These are phyloP conservation scores for Ampelomyces quisqualis DNA, from an alignment of 2,329 filamentous ascomycete species.

Conservation along the genomic window DNA sequence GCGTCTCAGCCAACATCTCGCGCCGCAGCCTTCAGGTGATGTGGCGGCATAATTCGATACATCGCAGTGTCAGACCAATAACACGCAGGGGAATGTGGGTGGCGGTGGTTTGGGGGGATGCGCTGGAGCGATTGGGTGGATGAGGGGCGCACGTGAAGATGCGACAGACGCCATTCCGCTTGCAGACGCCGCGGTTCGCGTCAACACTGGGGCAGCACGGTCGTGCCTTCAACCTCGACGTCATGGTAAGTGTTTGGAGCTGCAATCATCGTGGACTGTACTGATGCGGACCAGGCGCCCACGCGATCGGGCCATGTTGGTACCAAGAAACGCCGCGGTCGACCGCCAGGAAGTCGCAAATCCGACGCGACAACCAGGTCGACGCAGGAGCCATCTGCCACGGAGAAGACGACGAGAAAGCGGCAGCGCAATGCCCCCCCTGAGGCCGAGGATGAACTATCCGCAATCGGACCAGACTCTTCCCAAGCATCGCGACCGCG, in stretches of 20 bases:
- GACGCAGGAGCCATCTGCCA: conserved; percentile 11
- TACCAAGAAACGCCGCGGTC: conserved; percentile 24
- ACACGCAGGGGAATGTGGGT: not conserved
- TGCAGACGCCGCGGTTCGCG: not conserved
- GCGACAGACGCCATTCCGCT: not conserved
- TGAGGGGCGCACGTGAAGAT: conserved; percentile 1
- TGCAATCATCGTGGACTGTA: not conserved
- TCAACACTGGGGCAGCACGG: conserved; percentile 20
- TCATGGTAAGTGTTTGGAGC: conserved; percentile 29
- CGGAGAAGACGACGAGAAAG: conserved; percentile 12
- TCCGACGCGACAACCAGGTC: conserved; percentile 15
- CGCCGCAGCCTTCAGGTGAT: conserved; percentile 18
- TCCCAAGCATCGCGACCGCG: conserved; percentile 10
- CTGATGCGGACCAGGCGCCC: conserved; percentile 28
- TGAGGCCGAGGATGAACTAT: conserved; percentile 17
- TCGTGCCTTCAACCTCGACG: conserved; percentile 20
- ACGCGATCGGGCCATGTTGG: conserved; percentile 16
- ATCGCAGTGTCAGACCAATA: conserved; percentile 43
- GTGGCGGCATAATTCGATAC: conserved; percentile 37
- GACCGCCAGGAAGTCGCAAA: conserved; percentile 28
- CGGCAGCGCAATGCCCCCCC: conserved; percentile 14
- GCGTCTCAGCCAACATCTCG: conserved; percentile 41
- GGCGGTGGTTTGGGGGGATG: no score
- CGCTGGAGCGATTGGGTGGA: not conserved
- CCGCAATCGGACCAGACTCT: conserved; percentile 1